Base-by-base conservation (phyloP, 2,329 filamentous ascomycete genomes). In the Apiospora phragmitis region DNA sequence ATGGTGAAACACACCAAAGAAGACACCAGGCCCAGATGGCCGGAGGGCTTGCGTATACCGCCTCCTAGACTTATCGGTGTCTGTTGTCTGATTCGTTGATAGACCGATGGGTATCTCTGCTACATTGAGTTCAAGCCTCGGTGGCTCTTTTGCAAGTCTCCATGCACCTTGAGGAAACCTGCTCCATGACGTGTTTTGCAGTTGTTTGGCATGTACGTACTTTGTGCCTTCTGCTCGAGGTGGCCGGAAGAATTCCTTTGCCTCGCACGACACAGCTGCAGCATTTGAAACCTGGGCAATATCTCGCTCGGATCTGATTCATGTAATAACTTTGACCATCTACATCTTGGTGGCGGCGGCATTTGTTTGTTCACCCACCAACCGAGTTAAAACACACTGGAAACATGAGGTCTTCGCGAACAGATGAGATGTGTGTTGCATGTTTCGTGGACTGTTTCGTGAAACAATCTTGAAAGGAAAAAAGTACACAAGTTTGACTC, bases 391-490 rank as follows among this genome's bases (percentile, higher is more conserved):
- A n/a, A 12, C 7, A 38, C 21, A 21, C 21, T 38, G 55, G 55
- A 62, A 62, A 62, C 55, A 38, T 38, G 32, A 62, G 18, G 32
- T 5, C 18, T 38, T 62, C 32, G 8, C 18, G 32, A 38, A 35
- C 51, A 24, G 55, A 38, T 62, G 32, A 18, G 29, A 18, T 55
- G 12, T 55, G 12, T 55, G 26, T 26, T 62, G 55, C 35, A 38
- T n/a, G 55, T 62, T 62, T 62, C 55, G 9, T 62, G 55, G 38
- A 62, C 24, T n/a, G 55, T 62, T 62, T 62, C 55, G 9, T 62
- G 55, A 62, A 62, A 62, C 55, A 62, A n/a, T 32, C 24, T 38
- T 62, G n/a, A 55, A 14, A n/a, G 55, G 21, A 12, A 21, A 21
- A 14, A 24, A 38, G 9, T 3, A n/a, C 55, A 21, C 1, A 35